A percentile compares a stretch with the other conserved stretches of the same genome.
Conservation (phyloP, 2,329 filamentous ascomycete species). For the Blastomyces parvus region DNA sequence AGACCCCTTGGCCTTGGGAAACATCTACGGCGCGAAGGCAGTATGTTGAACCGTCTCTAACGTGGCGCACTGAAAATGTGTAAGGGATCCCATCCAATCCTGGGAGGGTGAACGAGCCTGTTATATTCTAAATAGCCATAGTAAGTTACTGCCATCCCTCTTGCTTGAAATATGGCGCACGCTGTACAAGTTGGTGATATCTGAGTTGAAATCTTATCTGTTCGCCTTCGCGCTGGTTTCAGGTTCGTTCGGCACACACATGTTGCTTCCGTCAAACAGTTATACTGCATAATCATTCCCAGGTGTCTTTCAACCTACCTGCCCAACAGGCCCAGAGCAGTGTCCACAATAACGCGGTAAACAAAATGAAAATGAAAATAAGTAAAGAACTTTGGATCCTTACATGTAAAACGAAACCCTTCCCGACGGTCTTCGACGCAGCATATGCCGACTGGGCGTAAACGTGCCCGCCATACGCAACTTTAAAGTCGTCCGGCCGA, state of each 20-base stretch:
- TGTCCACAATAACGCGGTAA: constrained; percentile 5
- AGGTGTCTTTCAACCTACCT: background rate
- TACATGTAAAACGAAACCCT: constrained; percentile 46
- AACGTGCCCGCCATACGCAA: constrained; percentile 48
- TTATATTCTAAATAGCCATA: constrained; percentile 36
- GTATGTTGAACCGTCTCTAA: constrained; percentile 45
- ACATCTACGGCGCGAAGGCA: constrained; percentile 45
- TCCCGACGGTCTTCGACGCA: constrained; percentile 44
- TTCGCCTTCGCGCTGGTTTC: background rate
- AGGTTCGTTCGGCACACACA: background rate
- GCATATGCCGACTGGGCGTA: constrained; percentile 50
- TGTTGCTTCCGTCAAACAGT: background rate
- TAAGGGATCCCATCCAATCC: constrained; percentile 42
- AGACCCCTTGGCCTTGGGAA: constrained; percentile 39
- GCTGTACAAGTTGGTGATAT: background rate
- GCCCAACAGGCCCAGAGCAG: background rate
- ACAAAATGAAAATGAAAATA: background rate
- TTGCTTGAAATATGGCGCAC: background rate
- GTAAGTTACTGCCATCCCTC: background rate
- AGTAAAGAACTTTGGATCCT: constrained; percentile 14
- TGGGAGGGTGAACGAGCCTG: constrained; percentile 44
- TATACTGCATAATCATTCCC: background rate
- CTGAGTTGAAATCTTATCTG: background rate
- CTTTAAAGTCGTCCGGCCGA: constrained; percentile 33
- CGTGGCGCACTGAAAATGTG: constrained; percentile 42